Conservation (phyloP, 352 stramenopile genomes). For the Pythium scleroteichum region DNA sequence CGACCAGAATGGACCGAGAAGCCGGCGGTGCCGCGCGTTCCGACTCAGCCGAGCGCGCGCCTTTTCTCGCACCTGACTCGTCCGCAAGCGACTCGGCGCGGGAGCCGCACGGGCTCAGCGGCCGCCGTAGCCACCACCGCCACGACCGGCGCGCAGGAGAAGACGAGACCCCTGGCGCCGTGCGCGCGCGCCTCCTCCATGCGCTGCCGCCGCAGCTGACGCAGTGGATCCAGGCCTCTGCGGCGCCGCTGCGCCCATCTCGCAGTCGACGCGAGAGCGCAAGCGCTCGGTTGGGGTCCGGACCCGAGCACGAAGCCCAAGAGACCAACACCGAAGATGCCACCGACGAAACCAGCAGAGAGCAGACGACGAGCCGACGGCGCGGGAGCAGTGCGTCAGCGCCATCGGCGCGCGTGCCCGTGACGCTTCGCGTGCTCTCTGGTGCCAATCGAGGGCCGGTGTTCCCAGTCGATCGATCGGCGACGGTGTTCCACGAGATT, state of each 20-base stretch:
- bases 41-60: no score
- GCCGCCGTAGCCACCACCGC: neutral
- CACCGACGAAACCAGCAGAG: neutral
- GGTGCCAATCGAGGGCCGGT: neutral
- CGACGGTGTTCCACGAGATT: constrained; percentile 1
- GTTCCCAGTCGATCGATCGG: neutral
- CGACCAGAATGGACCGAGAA: no score
- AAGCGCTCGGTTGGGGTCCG: no score
- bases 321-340: neutral
- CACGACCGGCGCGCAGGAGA: neutral
- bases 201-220: constrained; percentile 30
- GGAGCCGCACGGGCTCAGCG: no score
- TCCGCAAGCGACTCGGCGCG: no score
- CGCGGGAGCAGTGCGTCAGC: neutral
- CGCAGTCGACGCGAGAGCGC: neutral
- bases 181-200: constrained; percentile 21
- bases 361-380: constrained; percentile 1
- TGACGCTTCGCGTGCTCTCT: constrained; percentile 12
- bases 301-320: neutral
- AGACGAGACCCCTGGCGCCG: neutral
- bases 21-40: no score
- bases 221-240: constrained; percentile 31
- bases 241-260: neutral
- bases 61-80: no score
- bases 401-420: neutral